Evolutionary conservation across 305 asterid genomes (phyloP).

Genomic region (Fraxinus baroniana): DNA sequence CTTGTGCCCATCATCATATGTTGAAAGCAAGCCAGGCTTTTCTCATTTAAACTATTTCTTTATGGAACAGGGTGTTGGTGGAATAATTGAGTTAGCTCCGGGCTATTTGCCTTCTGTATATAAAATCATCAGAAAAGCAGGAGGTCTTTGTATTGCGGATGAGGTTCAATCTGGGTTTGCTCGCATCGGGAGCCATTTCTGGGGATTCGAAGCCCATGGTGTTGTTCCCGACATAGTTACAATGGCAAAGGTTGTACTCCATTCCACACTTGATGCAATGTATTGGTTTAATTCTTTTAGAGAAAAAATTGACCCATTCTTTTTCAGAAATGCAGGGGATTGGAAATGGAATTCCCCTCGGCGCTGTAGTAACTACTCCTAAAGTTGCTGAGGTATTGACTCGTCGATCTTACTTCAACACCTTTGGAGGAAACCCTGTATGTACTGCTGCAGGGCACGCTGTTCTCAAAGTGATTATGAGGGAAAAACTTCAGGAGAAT

Average conservation of each 20-base stretch:
- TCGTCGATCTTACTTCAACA: constrained; percentile 64
- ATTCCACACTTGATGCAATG: background rate
- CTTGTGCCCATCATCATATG: background rate
- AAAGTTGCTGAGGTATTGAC: constrained; percentile 60
- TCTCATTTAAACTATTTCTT: background rate
- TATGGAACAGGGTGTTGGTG: constrained; percentile 62
- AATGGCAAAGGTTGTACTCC: constrained; percentile 78
- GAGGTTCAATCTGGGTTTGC: constrained; percentile 85
- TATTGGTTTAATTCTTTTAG: background rate
- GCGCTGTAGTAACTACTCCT: constrained; percentile 72
- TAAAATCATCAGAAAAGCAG: constrained; percentile 40
- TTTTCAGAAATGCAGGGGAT: constrained; percentile 43
- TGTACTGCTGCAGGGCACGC: constrained; percentile 72
- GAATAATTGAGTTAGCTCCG: constrained; percentile 70
- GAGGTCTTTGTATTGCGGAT: constrained; percentile 79
- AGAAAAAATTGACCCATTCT: background rate
- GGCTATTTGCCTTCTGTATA: constrained; percentile 52
- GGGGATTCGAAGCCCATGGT: constrained; percentile 67
- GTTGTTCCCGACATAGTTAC: constrained; percentile 71
- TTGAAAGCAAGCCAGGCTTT: background rate
- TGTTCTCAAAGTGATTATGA: constrained; percentile 60
- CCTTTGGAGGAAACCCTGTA: constrained; percentile 82
- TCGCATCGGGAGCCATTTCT: constrained; percentile 65
- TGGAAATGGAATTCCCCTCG: constrained; percentile 69
- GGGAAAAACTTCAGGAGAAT: constrained; percentile 66